Evolutionary conservation across 2,329 filamentous ascomycete genomes (phyloP).

Genomic region (Diaporthe sp.): DNA sequence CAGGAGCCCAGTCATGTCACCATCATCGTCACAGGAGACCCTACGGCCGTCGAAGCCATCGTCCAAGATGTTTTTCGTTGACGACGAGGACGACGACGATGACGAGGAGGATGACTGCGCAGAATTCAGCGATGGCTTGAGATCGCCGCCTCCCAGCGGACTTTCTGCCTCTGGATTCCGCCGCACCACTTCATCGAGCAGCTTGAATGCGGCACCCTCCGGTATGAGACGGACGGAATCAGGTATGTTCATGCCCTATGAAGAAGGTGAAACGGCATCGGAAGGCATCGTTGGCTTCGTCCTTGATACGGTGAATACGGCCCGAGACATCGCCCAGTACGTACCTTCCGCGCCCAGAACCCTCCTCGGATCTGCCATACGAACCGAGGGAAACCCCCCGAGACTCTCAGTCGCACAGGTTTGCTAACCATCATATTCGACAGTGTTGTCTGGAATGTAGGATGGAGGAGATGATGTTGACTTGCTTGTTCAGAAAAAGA

Average conservation of each 20-base stretch:
- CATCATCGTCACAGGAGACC: conserved; percentile 87
- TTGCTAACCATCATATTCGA: neutral
- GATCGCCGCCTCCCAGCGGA: conserved; percentile 42
- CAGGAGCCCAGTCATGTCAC: conserved; percentile 70
- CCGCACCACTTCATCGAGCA: conserved; percentile 63
- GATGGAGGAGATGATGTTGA: conserved; percentile 68
- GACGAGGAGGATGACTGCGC: conserved; percentile 45
- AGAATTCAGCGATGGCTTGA: conserved; percentile 42
- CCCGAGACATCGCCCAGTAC: conserved; percentile 74
- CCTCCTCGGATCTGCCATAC: neutral
- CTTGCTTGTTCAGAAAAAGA: conserved; percentile 51
- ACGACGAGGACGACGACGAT: conserved; percentile 68
- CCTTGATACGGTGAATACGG: conserved; percentile 84
- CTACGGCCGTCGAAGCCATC: conserved; percentile 78
- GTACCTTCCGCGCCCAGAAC: conserved; percentile 33
- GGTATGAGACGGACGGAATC: conserved; percentile 85
- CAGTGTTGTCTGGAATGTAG: conserved; percentile 78
- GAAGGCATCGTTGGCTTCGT: conserved; percentile 82
- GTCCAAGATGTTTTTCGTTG: conserved; percentile 73
- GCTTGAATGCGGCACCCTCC: conserved; percentile 64
- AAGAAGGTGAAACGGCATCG: conserved; percentile 77
- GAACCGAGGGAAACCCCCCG: neutral
- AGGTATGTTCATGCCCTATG: conserved; percentile 92
- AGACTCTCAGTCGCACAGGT: neutral
- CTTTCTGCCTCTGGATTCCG: conserved; percentile 53